These are phyloP conservation scores for Hypoxylon sp. DNA, from an alignment of 2,329 filamentous ascomycete species.

Conservation along the genomic window DNA sequence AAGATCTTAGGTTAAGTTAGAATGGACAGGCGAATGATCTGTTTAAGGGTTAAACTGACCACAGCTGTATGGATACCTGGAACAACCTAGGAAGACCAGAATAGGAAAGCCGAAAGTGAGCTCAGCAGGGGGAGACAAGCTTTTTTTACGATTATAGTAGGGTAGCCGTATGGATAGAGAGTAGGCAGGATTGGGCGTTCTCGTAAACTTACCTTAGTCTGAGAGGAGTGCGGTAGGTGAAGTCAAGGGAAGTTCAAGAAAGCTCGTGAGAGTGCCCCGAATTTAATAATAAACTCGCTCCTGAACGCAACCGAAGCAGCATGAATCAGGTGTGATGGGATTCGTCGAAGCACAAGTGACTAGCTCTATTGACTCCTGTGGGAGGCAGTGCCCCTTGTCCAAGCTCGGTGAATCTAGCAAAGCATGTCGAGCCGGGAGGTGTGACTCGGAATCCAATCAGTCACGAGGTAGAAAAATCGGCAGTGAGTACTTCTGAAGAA, in stretches of 20 bases:
- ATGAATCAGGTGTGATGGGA: conserved; percentile 19
- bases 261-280: conserved; percentile 20
- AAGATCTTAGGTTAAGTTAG: conserved; percentile 9
- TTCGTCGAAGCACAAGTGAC: conserved; percentile 16
- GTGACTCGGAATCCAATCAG: conserved; percentile 33
- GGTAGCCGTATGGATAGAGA: conserved; percentile 25
- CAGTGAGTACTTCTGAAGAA: conserved; percentile 24
- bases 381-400: conserved; percentile 26
- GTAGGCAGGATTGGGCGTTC: conserved; percentile 21
- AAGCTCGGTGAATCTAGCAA: conserved; percentile 35
- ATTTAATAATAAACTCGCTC: conserved; percentile 20
- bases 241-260: conserved; percentile 12
- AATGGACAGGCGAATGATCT: conserved; percentile 4
- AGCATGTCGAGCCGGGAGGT: conserved; percentile 32
- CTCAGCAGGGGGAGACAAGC: conserved; percentile 35
- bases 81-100: conserved; percentile 19
- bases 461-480: conserved; percentile 24
- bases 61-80: conserved; percentile 11
- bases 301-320: conserved; percentile 23
- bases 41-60: conserved; percentile 6
- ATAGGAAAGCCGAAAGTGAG: conserved; percentile 35
- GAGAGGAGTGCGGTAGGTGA: conserved; percentile 25
- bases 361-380: conserved; percentile 22
- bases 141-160: conserved; percentile 35
- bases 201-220: conserved; percentile 27